Percentiles rank a stretch among this genome's conserved stretches.
These are phyloP conservation scores for Fusarium keratoplasticum DNA, from an alignment of 2,329 filamentous ascomycete species.

Conservation along the genomic window DNA sequence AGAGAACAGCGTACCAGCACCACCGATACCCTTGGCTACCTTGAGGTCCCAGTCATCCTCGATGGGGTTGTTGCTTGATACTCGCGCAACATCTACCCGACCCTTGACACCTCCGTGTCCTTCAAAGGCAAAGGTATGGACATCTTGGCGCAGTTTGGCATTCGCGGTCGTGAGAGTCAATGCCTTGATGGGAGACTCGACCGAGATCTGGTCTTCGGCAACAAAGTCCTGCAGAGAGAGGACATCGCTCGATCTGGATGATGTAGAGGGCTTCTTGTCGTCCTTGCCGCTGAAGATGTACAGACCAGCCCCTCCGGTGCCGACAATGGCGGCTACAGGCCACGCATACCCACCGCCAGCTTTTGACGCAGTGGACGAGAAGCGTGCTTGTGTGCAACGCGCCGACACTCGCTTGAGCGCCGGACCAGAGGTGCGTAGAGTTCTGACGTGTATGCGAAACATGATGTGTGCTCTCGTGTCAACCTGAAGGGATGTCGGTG, in stretches of 20 bases:
- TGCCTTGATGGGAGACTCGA: slow-evolving; percentile 44
- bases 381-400: slow-evolving; percentile 4
- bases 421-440: not conserved
- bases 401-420: slow-evolving; percentile 6
- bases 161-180: slow-evolving; percentile 46
- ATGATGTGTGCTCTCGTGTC: slow-evolving; percentile 6
- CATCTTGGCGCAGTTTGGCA: slow-evolving; percentile 46
- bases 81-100: slow-evolving; percentile 49
- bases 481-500: not conserved
- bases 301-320: slow-evolving; percentile 16
- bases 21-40: slow-evolving; percentile 46
- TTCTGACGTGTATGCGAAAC: slow-evolving; percentile 16
- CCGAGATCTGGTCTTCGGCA: slow-evolving; percentile 36
- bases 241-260: not conserved
- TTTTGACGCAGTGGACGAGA: slow-evolving; percentile 20
- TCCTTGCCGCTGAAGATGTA: slow-evolving; percentile 19
- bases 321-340: slow-evolving; percentile 11
- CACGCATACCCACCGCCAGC: slow-evolving; percentile 9
- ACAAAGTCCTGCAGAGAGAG: slow-evolving; percentile 17
- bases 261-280: not conserved
- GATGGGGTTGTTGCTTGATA: slow-evolving; percentile 51
- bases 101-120: slow-evolving; percentile 40
- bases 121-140: slow-evolving; percentile 46
- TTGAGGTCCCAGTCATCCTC: slow-evolving; percentile 52
- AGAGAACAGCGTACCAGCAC: slow-evolving; percentile 45